These are phyloP conservation scores for Candida methanosorbosa DNA, from an alignment of 805 yeast species.

Conservation along the genomic window DNA sequence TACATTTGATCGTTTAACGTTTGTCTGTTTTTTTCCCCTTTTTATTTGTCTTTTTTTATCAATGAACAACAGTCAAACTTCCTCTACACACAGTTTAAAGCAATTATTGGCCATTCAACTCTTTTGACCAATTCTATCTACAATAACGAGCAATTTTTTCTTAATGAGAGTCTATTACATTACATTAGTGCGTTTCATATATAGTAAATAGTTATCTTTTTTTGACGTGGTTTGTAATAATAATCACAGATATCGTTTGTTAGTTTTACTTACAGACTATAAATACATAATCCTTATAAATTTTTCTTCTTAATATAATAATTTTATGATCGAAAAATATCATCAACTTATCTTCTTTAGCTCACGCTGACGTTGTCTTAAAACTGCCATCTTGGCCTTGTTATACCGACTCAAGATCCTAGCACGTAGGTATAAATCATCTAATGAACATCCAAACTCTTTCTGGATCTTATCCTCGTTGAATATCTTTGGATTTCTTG, in stretches of 20 bases:
- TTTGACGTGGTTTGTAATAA: no score
- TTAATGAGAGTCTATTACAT: no score
- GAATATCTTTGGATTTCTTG: conserved; percentile 7
- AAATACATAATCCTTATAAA: background rate
- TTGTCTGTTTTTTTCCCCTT: background rate
- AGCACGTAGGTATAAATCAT: conserved; percentile 13
- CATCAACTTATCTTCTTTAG: background rate
- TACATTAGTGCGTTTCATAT: no score
- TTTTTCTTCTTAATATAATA: background rate
- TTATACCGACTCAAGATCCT: no score
- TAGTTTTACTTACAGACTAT: background rate
- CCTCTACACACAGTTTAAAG: background rate
- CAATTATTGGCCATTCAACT: background rate
- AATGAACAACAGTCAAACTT: background rate
- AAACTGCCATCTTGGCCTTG: background rate
- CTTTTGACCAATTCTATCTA: background rate
- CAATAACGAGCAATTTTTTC: no score
- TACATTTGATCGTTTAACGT: background rate
- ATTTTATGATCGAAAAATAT: background rate
- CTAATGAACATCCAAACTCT: conserved; percentile 15
- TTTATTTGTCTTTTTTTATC: background rate
- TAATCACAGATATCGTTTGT: background rate
- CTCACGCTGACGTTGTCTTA: background rate
- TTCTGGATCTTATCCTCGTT: conserved; percentile 5
- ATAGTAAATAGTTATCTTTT: no score